Evolutionary conservation across 129 eudicot genomes (phyloP), one percentile per base, ranked within the genome.

Genomic region (Pulicaria dysenterica): DNA sequence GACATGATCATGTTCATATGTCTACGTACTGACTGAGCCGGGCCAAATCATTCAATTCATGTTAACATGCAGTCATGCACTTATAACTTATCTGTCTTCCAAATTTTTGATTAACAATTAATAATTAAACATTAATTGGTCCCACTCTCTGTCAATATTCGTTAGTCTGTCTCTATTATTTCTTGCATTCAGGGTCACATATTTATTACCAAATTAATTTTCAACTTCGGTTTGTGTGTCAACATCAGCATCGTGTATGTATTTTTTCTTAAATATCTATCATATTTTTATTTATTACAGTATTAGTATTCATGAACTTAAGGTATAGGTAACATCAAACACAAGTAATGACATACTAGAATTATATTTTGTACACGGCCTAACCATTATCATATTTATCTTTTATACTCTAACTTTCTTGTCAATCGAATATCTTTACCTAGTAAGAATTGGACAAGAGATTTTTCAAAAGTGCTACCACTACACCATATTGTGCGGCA

Each of bases 81-180:
- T 73, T 47, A 73, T 72, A 13, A 37, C 37, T 73, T 47, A 73
- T 72, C 48, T 31, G 2, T 61, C 47, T 46, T 72, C 40, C 68
- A 47, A 59, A 46, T 11, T 0, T n/a, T 61, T 61, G 31, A 34
- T 15, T 59, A 60, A 38, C 45, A 24, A 24, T 24, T 24, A 24
- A 24, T 36, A 59, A 64, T 64, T 24, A 24, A 24, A 39, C 17
- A 8, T 73, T n/a, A n/a, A n/a, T n/a, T 38, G 69, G 56, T 16
- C 77, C 77, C 60, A 45, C 53, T 46, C 50, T 46, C 41, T 46
- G 41, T 60, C 77, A 47, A 13, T 60, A 60, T 37, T 61, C 31
- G 14, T 39, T n/a, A n/a, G 50, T 19, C n/a, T 73, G 77, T 73
- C 77, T 73, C 77, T 73, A 73, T 73, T 73, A 73, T 73, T 73